Base-by-base conservation (phyloP, 768 basidiomycete genomes). In the Hypholoma fasciculare region DNA sequence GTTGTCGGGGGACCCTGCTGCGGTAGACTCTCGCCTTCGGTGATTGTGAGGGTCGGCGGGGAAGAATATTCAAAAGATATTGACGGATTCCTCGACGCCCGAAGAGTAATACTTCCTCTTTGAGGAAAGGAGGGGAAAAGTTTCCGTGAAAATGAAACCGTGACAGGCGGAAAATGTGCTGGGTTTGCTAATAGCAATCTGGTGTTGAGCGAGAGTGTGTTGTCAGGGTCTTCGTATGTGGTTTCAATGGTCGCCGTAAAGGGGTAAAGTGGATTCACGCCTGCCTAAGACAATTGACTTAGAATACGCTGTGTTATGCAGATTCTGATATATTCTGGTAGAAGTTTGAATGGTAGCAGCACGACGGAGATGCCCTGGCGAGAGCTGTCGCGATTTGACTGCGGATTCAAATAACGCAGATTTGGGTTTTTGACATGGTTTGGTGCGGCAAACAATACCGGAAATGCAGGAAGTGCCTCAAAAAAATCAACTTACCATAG, bases 171-270 rank as follows among this genome's bases (percentile, higher is more conserved):
- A 66, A 57, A 54, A 59, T 65, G 60, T 69, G 65, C 40, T 70
- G 56, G 38, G 65, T 65, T 19, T 80, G 77, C 48, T 73, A 63
- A 61, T 76, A 67, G 16, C 11, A 30, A 27, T 26, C 68, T 64
- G 1, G 75, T 71, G 55, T 75, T 73, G 2, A 82, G 61, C n/a
- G 68, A 67, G 20, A 84, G 48, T 3, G 71, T 70, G 65, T 81
- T 85, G 54, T 80, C 74, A 3, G 74, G 69, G 58, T 82, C 81
- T 44, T 76, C 72, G 67, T 85, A 90, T 27, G 72, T 78, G 19
- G 76, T 68, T 57, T 77, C 74, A 46, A 84, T 64, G 36, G 66
- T 76, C 11, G 80, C 66, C 52, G 71, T 56, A 58, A 76, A 73
- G 59, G 81, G 80, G 43, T 70, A 70, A 34, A 79, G 65, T 57